A percentile compares a stretch with the other conserved stretches of the same genome.
Conservation (phyloP, 305 asterid genomes). For the Fraxinus dipetala region DNA sequence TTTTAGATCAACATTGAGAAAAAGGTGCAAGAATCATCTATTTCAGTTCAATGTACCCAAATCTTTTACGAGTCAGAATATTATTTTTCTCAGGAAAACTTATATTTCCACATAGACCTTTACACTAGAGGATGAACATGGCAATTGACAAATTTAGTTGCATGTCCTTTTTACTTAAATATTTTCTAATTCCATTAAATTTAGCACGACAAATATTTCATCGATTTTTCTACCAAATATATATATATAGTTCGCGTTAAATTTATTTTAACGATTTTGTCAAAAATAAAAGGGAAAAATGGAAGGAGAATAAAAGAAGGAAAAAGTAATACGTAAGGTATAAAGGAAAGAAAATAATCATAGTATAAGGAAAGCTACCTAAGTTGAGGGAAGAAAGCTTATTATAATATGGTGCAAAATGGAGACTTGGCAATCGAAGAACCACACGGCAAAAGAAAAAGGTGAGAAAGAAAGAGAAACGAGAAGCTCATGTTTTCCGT, state of each 20-base stretch:
- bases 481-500: not conserved
- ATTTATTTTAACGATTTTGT: too few species aligned
- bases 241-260: too few species aligned
- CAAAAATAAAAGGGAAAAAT: not conserved
- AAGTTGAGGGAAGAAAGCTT: not conserved
- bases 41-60: not conserved
- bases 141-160: too few species aligned
- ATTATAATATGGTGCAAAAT: not conserved
- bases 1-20: not conserved
- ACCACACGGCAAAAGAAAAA: not conserved
- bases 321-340: not conserved
- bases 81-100: not conserved
- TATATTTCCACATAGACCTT: too few species aligned
- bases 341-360: not conserved
- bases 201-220: not conserved
- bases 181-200: not conserved
- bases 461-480: not conserved
- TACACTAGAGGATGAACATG: too few species aligned
- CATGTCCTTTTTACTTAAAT: too few species aligned
- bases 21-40: not conserved
- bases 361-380: not conserved
- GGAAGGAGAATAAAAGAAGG: not conserved
- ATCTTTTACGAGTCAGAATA: not conserved
- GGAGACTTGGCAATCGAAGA: not conserved
- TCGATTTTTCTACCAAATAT: not conserved